These are phyloP conservation scores for Xylaria curta DNA, from an alignment of 495 filamentous ascomycete species.

Conservation along the genomic window DNA sequence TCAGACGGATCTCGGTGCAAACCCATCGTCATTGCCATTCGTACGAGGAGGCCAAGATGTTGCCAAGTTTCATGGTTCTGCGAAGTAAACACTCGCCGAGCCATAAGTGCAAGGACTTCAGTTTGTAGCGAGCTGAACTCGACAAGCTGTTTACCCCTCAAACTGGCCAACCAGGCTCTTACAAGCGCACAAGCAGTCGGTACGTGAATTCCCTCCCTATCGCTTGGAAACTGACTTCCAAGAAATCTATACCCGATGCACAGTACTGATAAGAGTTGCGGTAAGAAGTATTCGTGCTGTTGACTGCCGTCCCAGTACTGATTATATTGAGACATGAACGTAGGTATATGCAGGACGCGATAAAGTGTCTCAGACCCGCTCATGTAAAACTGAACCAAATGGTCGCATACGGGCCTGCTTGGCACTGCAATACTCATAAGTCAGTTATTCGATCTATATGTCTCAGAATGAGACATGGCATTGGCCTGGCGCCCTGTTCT, in stretches of 20 bases:
- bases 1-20: slow-evolving; percentile 50
- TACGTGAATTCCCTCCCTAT: slow-evolving; percentile 45
- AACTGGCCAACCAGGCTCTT: slow-evolving; percentile 46
- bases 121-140: slow-evolving; percentile 47
- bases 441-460: background rate
- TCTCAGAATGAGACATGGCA: background rate
- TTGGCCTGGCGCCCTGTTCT: background rate
- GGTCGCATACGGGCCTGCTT: slow-evolving; percentile 42
- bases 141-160: slow-evolving; percentile 44
- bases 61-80: slow-evolving; percentile 46
- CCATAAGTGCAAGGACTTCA: slow-evolving; percentile 46
- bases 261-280: slow-evolving; percentile 45
- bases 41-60: slow-evolving; percentile 46
- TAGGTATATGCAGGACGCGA: slow-evolving; percentile 55
- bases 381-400: slow-evolving; percentile 51
- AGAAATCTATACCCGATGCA: slow-evolving; percentile 44
- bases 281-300: slow-evolving; percentile 51
- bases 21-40: slow-evolving; percentile 53
- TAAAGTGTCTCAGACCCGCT: slow-evolving; percentile 53
- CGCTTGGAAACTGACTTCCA: slow-evolving; percentile 37
- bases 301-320: slow-evolving; percentile 45
- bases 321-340: slow-evolving; percentile 55
- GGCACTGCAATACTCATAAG: slow-evolving; percentile 31
- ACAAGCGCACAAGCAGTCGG: slow-evolving; percentile 49
- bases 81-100: slow-evolving; percentile 43